Conservation (phyloP, 2,329 filamentous ascomycete species). For the Penicillium vulpinum region DNA sequence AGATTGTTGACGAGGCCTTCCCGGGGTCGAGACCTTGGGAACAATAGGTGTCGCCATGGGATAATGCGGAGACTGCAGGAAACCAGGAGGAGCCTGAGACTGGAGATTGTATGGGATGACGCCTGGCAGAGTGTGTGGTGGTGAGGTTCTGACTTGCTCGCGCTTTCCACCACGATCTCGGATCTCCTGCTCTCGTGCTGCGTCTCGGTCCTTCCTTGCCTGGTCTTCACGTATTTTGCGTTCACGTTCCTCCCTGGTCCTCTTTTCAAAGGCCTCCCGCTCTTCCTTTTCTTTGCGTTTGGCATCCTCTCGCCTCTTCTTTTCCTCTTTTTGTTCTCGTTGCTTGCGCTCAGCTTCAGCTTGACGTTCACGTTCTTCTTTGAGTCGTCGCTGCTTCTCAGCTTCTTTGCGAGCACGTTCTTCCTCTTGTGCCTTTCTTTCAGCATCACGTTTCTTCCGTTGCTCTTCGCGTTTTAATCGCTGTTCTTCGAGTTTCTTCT, state of each 20-base stretch:
- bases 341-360: constrained; percentile 82
- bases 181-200: constrained; percentile 51
- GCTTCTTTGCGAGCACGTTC: constrained; percentile 81
- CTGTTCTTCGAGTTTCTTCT: constrained; percentile 77
- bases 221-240: constrained; percentile 48
- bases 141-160: constrained; percentile 50
- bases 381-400: constrained; percentile 73
- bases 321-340: constrained; percentile 78
- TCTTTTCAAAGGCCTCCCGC: constrained; percentile 63
- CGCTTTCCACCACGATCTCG: constrained; percentile 32
- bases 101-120: constrained; percentile 56
- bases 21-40: constrained; percentile 79
- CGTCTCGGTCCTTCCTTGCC: constrained; percentile 61
- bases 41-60: constrained; percentile 76
- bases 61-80: constrained; percentile 75
- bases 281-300: constrained; percentile 76
- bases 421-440: constrained; percentile 87
- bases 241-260: constrained; percentile 64
- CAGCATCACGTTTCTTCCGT: constrained; percentile 84
- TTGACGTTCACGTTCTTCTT: constrained; percentile 83
- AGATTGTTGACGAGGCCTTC: constrained; percentile 72
- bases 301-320: constrained; percentile 68
- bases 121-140: constrained; percentile 59
- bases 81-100: constrained; percentile 51
- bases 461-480: constrained; percentile 83